Evolutionary conservation across 2,329 filamentous ascomycete species (phyloP), one percentile per base, ranked within the genome.

Genomic region (Aschersonia sp.): DNA sequence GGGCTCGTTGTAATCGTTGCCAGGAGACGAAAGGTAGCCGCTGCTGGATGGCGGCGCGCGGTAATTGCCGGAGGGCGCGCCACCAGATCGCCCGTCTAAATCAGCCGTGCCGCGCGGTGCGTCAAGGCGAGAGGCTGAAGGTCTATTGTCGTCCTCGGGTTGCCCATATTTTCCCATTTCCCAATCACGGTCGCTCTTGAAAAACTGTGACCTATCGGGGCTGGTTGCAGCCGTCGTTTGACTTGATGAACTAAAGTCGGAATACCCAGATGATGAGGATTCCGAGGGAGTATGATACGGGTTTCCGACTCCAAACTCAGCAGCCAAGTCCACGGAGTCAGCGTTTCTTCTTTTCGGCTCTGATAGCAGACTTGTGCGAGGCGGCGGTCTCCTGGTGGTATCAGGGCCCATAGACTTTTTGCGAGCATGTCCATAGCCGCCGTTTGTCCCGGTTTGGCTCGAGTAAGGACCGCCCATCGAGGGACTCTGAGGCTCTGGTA

Each of bases 231-330:
- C 82, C 56, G 81, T 84, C 1, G 73, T 66, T 50, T 75, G 74
- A 55, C 77, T 77, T 1, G 63, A 64, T 8, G 73, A 71, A 47
- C 78, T 83, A 40, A 71, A 74, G 1, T 70, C 73, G 2, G 81
- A 85, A 43, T 73, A 72, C 14, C 74, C 78, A 0, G 83, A 86
- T 0, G 79, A 81, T 30, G 74, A 72, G 2, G 82, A 87, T 50
- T 76, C 73, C 1, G 79, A 77, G 0, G 77, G 67, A 4, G 74
- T 72, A 55, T 85, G 80, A 54, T 83, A 82, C 0, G 78, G 75
- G 54, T 83, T 83, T 35, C 74, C 71, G 30, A 69, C 60, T 9
- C 77, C 77, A 53, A 81, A 81, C 49, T 81, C 78, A 32, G 68
- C 71, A 2, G 72, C 74, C 6, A 81, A 65, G 54, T 81, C 76